phyloP scores from a whole-genome alignment of 1,284 basidiomycete species.

The Cryptococcus sp. region DNA sequence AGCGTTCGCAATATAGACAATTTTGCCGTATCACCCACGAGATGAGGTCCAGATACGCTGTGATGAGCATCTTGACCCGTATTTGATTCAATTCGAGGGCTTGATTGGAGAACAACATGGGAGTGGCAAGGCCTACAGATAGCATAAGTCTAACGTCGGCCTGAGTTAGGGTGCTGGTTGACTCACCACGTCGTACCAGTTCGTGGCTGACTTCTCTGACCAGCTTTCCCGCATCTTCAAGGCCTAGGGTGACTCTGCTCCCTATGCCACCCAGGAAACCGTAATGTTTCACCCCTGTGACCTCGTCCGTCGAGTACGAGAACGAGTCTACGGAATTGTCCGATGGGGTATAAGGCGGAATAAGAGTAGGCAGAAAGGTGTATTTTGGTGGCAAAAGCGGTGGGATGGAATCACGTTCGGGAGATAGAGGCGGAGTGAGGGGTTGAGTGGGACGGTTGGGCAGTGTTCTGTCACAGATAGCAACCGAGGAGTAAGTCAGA shows the following conservation, averaged over 20 bases:
- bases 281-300: constrained; percentile 28
- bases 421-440: constrained; percentile 15
- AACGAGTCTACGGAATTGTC: constrained; percentile 37
- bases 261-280: constrained; percentile 44
- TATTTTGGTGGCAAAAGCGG: constrained; percentile 36
- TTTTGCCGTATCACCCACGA: constrained; percentile 57
- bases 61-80: constrained; percentile 71
- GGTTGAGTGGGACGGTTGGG: constrained; percentile 7
- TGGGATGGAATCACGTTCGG: constrained; percentile 4
- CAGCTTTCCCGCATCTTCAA: constrained; percentile 71
- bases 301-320: constrained; percentile 28
- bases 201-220: constrained; percentile 71
- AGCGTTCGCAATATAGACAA: constrained; percentile 20
- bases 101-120: constrained; percentile 82
- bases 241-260: constrained; percentile 60
- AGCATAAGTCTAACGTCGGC: no score
- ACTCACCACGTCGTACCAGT: constrained; percentile 63
- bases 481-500: neutral
- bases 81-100: constrained; percentile 77
- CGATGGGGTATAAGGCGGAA: constrained; percentile 29
- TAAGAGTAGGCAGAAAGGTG: constrained; percentile 35
- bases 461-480: constrained; percentile 6
- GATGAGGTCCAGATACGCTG: constrained; percentile 63
- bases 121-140: constrained; percentile 69
- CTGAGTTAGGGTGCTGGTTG: no score